Evolutionary conservation across 495 filamentous ascomycete genomes (phyloP).

Genomic region (Aspergillus ostianus): DNA sequence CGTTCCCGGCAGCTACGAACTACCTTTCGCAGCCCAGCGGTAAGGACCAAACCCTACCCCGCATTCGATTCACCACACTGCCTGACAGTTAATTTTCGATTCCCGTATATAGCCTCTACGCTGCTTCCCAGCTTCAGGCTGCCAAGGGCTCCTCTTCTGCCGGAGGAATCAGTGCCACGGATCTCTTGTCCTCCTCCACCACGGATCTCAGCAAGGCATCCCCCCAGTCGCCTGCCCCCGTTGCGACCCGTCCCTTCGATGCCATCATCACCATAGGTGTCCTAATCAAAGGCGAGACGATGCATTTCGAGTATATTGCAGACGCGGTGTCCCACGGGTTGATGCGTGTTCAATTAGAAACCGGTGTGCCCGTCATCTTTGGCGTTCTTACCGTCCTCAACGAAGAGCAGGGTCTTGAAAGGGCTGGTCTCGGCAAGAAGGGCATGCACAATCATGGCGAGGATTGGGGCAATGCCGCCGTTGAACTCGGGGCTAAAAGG

Average conservation of each 20-base stretch:
- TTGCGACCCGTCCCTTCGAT: constrained; percentile 66
- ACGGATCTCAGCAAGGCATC: constrained; percentile 53
- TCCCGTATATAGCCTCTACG: constrained; percentile 61
- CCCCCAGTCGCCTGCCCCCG: constrained; percentile 29
- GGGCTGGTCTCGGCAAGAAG: constrained; percentile 70
- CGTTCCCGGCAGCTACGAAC: constrained; percentile 91
- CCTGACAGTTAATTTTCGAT: background rate
- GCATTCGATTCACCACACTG: background rate
- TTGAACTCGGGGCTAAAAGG: constrained; percentile 48
- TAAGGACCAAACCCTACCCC: constrained; percentile 33
- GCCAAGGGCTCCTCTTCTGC: constrained; percentile 50
- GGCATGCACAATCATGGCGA: constrained; percentile 78
- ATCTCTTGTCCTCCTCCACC: constrained; percentile 71
- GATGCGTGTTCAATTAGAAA: constrained; percentile 91
- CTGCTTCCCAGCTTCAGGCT: constrained; percentile 83
- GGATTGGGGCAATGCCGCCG: constrained; percentile 74
- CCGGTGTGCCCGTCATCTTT: constrained; percentile 85
- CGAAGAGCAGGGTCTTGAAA: constrained; percentile 81
- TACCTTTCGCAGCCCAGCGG: constrained; percentile 84
- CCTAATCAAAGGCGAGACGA: constrained; percentile 95
- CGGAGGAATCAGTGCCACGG: constrained; percentile 66
- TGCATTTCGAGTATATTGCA: constrained; percentile 99
- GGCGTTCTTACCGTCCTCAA: constrained; percentile 85
- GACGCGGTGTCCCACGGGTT: constrained; percentile 85
- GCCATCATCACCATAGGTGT: constrained; percentile 94